A percentile compares a stretch with the other conserved stretches of the same genome.
These are phyloP conservation scores for Backusella australiensis DNA, from an alignment of 192 early-diverging fungal species.

Conservation along the genomic window DNA sequence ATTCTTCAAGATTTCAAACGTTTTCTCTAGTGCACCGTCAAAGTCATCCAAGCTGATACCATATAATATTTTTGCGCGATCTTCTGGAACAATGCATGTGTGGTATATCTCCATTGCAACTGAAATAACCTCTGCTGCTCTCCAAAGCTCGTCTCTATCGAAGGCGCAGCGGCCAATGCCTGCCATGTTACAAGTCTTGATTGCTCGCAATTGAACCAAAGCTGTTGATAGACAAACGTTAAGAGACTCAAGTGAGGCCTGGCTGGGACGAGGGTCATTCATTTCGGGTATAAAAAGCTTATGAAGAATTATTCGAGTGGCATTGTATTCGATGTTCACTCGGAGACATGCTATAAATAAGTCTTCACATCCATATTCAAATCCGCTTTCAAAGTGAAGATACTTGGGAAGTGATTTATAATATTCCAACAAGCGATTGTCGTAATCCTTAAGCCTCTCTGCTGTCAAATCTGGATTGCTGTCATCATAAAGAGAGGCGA, in stretches of 20 bases:
- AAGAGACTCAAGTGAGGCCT: slow-evolving; percentile 26
- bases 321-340: slow-evolving; percentile 37
- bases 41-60: slow-evolving; percentile 22
- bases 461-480: slow-evolving; percentile 17
- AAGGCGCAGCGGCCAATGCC: slow-evolving; percentile 26
- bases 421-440: slow-evolving; percentile 10
- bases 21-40: slow-evolving; percentile 13
- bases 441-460: slow-evolving; percentile 25
- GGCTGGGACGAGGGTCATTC: slow-evolving; percentile 15
- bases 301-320: slow-evolving; percentile 37
- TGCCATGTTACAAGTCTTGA: slow-evolving; percentile 16
- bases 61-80: slow-evolving; percentile 18
- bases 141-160: slow-evolving; percentile 39
- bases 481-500: slow-evolving; percentile 21
- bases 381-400: slow-evolving; percentile 34
- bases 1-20: slow-evolving; percentile 20
- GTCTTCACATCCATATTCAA: slow-evolving; percentile 37
- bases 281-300: slow-evolving; percentile 35
- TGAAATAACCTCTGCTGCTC: slow-evolving; percentile 32
- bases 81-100: not conserved
- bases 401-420: slow-evolving; percentile 22
- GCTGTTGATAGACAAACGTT: slow-evolving; percentile 30
- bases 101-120: slow-evolving; percentile 25
- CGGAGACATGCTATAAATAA: slow-evolving; percentile 30
- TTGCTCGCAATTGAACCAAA: slow-evolving; percentile 18